Evolutionary conservation across 2,329 filamentous ascomycete genomes (phyloP), one percentile per base, ranked within the genome.

Genomic region (Colletotrichum simmondsii): DNA sequence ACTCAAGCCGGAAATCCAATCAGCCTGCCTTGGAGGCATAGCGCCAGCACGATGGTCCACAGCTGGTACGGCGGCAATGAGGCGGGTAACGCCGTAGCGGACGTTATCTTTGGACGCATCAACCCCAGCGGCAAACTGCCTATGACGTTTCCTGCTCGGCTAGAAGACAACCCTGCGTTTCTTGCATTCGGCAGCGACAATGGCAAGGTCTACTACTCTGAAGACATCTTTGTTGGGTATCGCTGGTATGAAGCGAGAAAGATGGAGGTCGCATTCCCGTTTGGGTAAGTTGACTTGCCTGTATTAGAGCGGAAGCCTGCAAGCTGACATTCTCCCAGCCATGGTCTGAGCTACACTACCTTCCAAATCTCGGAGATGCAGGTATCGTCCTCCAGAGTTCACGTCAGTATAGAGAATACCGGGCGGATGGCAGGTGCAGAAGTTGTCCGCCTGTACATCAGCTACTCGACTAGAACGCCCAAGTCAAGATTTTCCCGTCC

Each of bases 31-130:
- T 92, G 91, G 90, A 83, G 86, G 2, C 77, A 83, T 49, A 82
- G 85, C 26, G 87, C 88, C 24, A 79, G 78, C 19, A 87, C 89
- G 2, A 82, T 94, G 6, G 77, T 93, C 1, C 91, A 94, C 77
- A 92, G 92, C 26, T 95, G 92, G 92, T 95, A 93, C 76, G 92
- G 92, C 74, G 93, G 93, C 24, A 93, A 94, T 78, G 92, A 95
- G 82, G 91, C 91, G 16, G 93, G 92, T 3, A 93, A 94, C 75
- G 92, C 91, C 1, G 90, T 95, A 65, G 92, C 91, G 0, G 92
- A 94, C 76, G 87, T 94, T 1, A 83, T 94, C 12, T 91, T 92
- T 75, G 92, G 92, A 62, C 87, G 90, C 72, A 86, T 89, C 57
- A 93, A 91, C 77, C 92, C 93, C 0, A 92, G 90, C 58, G 94